Percentiles rank a stretch among this genome's conserved stretches.
Conservation (phyloP, 163 green algal genomes). For the Scenedesmus sp. region DNA sequence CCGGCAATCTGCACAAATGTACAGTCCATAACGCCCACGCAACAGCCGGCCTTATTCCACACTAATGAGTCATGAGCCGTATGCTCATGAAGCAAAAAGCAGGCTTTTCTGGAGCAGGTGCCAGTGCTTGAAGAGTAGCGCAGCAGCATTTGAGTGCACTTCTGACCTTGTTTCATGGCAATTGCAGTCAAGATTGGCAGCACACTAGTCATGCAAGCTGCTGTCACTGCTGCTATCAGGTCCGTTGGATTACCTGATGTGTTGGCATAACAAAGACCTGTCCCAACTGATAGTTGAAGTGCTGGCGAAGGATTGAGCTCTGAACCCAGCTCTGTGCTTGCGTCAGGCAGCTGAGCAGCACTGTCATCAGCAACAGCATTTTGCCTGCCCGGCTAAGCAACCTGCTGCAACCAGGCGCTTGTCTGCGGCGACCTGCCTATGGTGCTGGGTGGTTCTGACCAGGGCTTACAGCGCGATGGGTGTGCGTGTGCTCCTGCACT, state of each 20-base stretch:
- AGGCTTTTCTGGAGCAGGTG: too few species aligned
- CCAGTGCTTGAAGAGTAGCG: too few species aligned
- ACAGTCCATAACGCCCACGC: too few species aligned
- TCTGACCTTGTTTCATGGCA: too few species aligned
- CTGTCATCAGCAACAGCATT: background rate
- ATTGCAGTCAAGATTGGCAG: background rate
- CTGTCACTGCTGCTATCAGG: background rate
- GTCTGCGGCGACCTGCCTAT: background rate
- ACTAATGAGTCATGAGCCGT: too few species aligned
- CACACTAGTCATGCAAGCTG: background rate
- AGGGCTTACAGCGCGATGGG: too few species aligned
- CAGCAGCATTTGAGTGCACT: too few species aligned
- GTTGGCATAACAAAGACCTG: background rate
- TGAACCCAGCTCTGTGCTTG: background rate
- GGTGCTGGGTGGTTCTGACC: too few species aligned
- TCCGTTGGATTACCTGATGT: background rate
- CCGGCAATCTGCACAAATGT: background rate
- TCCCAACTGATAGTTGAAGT: conserved; percentile 5
- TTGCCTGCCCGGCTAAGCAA: background rate
- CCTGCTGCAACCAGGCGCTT: background rate
- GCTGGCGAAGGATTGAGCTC: background rate
- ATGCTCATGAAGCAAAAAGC: too few species aligned
- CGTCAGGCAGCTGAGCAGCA: background rate
- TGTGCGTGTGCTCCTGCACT: too few species aligned
- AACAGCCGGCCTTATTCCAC: too few species aligned